Evolutionary conservation across 441 rosid species (phyloP).

Genomic region (Omphalea diandra): DNA sequence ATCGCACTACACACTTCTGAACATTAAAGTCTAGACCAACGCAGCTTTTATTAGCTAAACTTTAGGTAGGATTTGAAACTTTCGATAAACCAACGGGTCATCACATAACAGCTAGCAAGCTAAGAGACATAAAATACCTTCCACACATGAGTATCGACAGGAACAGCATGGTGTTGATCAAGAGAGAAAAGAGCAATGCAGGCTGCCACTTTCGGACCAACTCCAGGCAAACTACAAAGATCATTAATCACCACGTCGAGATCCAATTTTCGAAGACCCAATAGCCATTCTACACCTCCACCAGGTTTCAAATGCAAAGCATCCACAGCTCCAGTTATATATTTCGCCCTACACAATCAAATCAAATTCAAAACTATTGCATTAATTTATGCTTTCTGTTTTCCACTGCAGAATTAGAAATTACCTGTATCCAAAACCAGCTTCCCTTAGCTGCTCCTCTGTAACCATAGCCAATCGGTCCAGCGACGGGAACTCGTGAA

Average conservation of each 20-base stretch:
- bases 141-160: conserved; percentile 98
- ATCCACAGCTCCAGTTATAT: conserved; percentile 59
- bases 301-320: conserved; percentile 67
- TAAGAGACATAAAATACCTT: conserved; percentile 42
- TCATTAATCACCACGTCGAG: conserved; percentile 58
- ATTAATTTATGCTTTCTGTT: no score
- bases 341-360: conserved; percentile 67
- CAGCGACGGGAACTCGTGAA: conserved; percentile 80
- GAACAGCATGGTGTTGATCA: conserved; percentile 91
- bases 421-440: conserved; percentile 96
- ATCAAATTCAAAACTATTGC: no score
- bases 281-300: conserved; percentile 82
- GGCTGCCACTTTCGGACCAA: conserved; percentile 94
- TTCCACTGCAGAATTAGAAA: not conserved
- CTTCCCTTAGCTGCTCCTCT: conserved; percentile 64
- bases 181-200: conserved; percentile 92
- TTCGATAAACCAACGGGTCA: no score
- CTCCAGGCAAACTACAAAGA: conserved; percentile 81
- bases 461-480: conserved; percentile 57
- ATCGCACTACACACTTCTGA: not conserved
- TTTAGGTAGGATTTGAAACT: no score
- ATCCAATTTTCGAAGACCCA: conserved; percentile 64
- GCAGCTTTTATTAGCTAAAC: not conserved
- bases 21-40: not conserved
- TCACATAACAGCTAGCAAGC: not conserved